Conservation (phyloP, 2,329 filamentous ascomycete genomes). For the Penicillium griseofulvum region DNA sequence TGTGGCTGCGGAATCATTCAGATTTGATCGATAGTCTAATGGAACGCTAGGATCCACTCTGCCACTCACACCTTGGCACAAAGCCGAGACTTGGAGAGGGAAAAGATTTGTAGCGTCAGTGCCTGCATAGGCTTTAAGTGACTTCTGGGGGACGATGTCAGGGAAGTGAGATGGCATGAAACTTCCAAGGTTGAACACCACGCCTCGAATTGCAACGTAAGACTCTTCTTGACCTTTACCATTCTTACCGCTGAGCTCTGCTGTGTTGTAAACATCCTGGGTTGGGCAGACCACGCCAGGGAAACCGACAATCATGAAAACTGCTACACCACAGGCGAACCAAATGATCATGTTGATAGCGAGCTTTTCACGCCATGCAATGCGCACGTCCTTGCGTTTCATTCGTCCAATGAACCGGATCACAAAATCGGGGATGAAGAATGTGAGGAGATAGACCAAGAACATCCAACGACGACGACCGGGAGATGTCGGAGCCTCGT, state of each 20-base stretch:
- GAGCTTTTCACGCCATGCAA: slow-evolving; percentile 94
- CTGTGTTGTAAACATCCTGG: slow-evolving; percentile 79
- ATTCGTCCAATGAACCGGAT: slow-evolving; percentile 77
- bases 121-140: slow-evolving; percentile 78
- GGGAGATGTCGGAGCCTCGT: slow-evolving; percentile 72
- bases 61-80: slow-evolving; percentile 76
- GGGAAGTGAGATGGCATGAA: slow-evolving; percentile 81
- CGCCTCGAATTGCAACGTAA: slow-evolving; percentile 80
- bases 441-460: slow-evolving; percentile 79
- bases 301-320: slow-evolving; percentile 89
- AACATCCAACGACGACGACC: slow-evolving; percentile 90
- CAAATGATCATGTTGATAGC: slow-evolving; percentile 98
- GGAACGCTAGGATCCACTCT: slow-evolving; percentile 68
- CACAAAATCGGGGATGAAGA: slow-evolving; percentile 78
- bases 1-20: slow-evolving; percentile 68
- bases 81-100: slow-evolving; percentile 87
- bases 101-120: slow-evolving; percentile 85
- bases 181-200: slow-evolving; percentile 76
- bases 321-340: slow-evolving; percentile 71
- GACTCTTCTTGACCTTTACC: slow-evolving; percentile 65
- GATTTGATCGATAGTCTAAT: slow-evolving; percentile 71
- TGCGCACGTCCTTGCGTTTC: slow-evolving; percentile 85
- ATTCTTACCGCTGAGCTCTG: slow-evolving; percentile 71
- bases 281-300: slow-evolving; percentile 85
- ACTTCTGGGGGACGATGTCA: slow-evolving; percentile 57